Conservation (phyloP, 805 yeast species). For the Myxozyma monticola region DNA sequence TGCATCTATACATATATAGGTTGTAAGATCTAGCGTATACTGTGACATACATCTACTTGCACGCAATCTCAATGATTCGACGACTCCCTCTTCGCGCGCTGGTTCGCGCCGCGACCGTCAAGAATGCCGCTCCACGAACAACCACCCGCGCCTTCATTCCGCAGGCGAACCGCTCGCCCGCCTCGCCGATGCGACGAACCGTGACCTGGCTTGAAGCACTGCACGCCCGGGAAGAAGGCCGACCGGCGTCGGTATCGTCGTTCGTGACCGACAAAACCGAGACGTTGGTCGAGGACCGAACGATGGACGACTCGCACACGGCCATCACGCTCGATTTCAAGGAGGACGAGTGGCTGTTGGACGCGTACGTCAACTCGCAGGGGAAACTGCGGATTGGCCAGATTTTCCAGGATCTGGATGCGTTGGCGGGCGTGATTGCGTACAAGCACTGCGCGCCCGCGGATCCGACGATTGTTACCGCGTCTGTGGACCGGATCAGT, state of each 20-base stretch:
- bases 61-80: no score
- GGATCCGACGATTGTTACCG: conserved; percentile 93
- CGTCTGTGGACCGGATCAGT: conserved; percentile 87
- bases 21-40: no score
- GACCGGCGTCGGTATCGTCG: conserved; percentile 51
- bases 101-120: no score
- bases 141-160: conserved; percentile 35
- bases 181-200: conserved; percentile 44
- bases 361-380: conserved; percentile 82
- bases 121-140: no score
- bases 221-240: conserved; percentile 70
- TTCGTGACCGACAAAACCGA: conserved; percentile 35
- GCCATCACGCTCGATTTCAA: conserved; percentile 69
- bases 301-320: conserved; percentile 67
- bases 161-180: conserved; percentile 35
- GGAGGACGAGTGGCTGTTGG: conserved; percentile 78
- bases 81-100: no score
- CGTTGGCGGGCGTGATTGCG: conserved; percentile 91
- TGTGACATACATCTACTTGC: no score
- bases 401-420: conserved; percentile 89
- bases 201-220: conserved; percentile 90
- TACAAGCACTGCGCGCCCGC: conserved; percentile 93
- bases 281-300: conserved; percentile 70
- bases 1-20: no score
- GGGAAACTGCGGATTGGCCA: conserved; percentile 84